phyloP scores from a whole-genome alignment of 108 stramenopile genomes.

The Seminavis robusta region DNA sequence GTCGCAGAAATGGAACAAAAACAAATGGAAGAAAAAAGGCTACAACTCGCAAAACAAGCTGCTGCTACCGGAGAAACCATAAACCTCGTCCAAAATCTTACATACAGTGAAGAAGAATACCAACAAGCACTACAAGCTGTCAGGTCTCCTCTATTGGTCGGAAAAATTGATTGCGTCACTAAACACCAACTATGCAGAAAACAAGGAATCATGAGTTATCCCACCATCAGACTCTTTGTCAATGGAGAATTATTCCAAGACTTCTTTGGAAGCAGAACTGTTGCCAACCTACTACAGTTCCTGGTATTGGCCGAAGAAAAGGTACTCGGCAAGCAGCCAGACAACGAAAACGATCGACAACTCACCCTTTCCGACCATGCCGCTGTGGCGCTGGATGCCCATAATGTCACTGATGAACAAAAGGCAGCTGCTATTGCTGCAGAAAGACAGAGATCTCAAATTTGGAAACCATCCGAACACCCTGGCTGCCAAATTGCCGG shows the following conservation, averaged over 20 bases:
- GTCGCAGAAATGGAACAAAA: slow-evolving; percentile 8
- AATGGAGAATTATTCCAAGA: slow-evolving; percentile 38
- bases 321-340: slow-evolving; percentile 20
- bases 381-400: slow-evolving; percentile 27
- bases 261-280: slow-evolving; percentile 66
- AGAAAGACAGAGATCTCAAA: slow-evolving; percentile 26
- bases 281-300: slow-evolving; percentile 52
- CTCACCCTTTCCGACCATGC: slow-evolving; percentile 17
- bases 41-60: not conserved
- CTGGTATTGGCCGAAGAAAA: slow-evolving; percentile 40
- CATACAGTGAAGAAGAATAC: slow-evolving; percentile 32
- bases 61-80: slow-evolving; percentile 3
- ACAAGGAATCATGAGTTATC: slow-evolving; percentile 70
- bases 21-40: not conserved
- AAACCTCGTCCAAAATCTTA: no score
- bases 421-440: slow-evolving; percentile 50
- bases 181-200: slow-evolving; percentile 63
- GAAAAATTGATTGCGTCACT: slow-evolving; percentile 81
- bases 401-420: slow-evolving; percentile 37
- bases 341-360: slow-evolving; percentile 25
- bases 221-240: slow-evolving; percentile 74
- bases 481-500: slow-evolving; percentile 86
- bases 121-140: slow-evolving; percentile 22
- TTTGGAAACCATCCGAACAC: slow-evolving; percentile 48
- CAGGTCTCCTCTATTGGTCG: slow-evolving; percentile 61